Percentiles rank a stretch among this genome's conserved stretches.
These are phyloP conservation scores for Sordaria brevicollis DNA, from an alignment of 495 filamentous ascomycete genomes.

Conservation along the genomic window DNA sequence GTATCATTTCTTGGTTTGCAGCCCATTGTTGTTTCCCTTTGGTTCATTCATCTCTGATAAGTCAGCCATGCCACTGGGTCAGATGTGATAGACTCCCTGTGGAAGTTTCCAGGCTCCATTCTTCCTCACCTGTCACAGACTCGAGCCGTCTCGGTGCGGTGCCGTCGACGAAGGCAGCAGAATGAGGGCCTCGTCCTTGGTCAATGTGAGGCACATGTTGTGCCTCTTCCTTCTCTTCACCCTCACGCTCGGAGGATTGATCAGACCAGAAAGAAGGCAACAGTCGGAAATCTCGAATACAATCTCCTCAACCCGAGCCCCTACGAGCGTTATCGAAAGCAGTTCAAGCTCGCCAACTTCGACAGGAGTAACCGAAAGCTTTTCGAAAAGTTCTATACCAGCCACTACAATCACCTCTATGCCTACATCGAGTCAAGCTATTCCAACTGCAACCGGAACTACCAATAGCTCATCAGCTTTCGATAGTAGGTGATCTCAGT, in stretches of 20 bases:
- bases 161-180: not conserved
- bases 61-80: not conserved
- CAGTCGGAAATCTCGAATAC: constrained; percentile 11
- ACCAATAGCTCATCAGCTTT: not conserved
- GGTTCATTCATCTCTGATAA: not conserved
- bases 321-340: not conserved
- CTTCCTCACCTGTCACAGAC: not conserved
- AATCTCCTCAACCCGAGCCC: not conserved
- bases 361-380: not conserved
- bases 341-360: not conserved
- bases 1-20: not conserved
- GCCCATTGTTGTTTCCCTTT: not conserved
- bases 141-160: not conserved
- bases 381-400: not conserved
- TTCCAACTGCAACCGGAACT: not conserved
- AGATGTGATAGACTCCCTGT: not conserved
- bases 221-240: constrained; percentile 17
- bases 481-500: not conserved
- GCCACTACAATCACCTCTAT: not conserved
- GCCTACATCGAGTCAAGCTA: not conserved
- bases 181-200: not conserved
- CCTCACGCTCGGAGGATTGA: constrained; percentile 5
- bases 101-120: not conserved
- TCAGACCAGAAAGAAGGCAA: constrained; percentile 5
- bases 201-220: constrained; percentile 11